A percentile compares a stretch with the other conserved stretches of the same genome.
Conservation (phyloP, 768 basidiomycete species). For the Inosperma sp. region DNA sequence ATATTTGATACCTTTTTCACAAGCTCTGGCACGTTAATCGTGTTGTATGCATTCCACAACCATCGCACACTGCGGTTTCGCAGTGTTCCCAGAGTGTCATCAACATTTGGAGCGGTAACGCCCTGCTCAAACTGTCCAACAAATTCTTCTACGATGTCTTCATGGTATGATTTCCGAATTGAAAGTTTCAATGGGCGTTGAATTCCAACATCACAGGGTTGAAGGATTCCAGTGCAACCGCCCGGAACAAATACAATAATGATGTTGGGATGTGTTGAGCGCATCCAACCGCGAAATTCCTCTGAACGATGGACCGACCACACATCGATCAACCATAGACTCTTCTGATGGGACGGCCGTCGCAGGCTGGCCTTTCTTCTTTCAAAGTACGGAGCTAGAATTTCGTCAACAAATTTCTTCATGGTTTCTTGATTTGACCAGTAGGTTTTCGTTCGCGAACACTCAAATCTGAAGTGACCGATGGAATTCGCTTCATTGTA, state of each 20-base stretch:
- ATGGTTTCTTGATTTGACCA: constrained; percentile 25
- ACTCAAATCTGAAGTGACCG: constrained; percentile 19
- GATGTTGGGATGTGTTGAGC: constrained; percentile 26
- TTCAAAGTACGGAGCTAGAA: neutral
- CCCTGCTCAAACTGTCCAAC: constrained; percentile 22
- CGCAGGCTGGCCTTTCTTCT: neutral
- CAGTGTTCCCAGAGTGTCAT: constrained; percentile 14
- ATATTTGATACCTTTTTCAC: constrained; percentile 25
- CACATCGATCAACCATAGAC: constrained; percentile 25
- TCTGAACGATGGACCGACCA: no score
- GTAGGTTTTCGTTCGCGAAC: constrained; percentile 22
- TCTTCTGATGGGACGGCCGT: constrained; percentile 10
- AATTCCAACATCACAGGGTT: no score
- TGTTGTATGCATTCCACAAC: constrained; percentile 28
- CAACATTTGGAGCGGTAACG: constrained; percentile 12
- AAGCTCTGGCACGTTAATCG: constrained; percentile 23
- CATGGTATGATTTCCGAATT: constrained; percentile 28
- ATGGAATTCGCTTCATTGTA: constrained; percentile 21
- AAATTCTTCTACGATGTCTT: constrained; percentile 30
- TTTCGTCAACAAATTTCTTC: constrained; percentile 17
- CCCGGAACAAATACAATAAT: constrained; percentile 32
- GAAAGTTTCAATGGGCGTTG: constrained; percentile 36
- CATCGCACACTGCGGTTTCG: constrained; percentile 26
- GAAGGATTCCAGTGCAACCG: constrained; percentile 29
- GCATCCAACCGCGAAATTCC: constrained; percentile 33